Evolutionary conservation across 2,329 filamentous ascomycete genomes (phyloP), one percentile per base, ranked within the genome.

Genomic region (Trichoderma sp.): DNA sequence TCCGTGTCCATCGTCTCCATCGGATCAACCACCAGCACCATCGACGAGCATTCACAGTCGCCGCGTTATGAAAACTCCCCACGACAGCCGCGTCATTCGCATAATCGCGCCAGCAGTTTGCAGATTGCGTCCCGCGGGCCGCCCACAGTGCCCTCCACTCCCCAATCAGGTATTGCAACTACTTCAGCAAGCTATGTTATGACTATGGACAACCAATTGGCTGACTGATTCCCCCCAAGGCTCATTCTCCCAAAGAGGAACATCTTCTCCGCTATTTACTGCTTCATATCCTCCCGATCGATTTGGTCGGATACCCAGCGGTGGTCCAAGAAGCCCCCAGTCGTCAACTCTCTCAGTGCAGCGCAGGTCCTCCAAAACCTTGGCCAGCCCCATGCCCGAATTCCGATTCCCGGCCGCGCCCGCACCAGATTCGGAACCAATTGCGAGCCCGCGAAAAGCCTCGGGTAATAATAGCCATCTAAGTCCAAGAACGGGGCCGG

Each of bases 1-100:
- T 95, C 93, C 3, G 86, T 96, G 34, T 96, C 93, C 21, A 95
- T 96, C 74, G 89, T 95, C 60, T 95, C 93, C 11, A 89, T 95
- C 76, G 91, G 91, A 12, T 89, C 89, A 24, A 82, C 83, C 47
- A 84, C 82, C 30, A 70, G 67, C 34, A 81, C 83, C 24, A 81
- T 85, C 53, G 87, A 87, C 26, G 86, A 87, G 57, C 82, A 84
- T 57, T 75, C 77, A 53, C 81, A 84, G 56, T 75, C 77, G 24
- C 81, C 83, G 63, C 80, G 80, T 71, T 84, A 83, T 74, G 84
- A 86, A 32, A 76, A 80, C 15, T 78, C 82, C 2, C 73, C 77
- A 36, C 81, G 83, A 75, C 81, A 86, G 24, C 83, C 86, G 66
- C 86, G 89, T 67, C 87, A 89, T 21, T 69, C 65, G 8, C 94